These are phyloP conservation scores for Penicillium sp. DNA, from an alignment of 2,329 filamentous ascomycete genomes.

Conservation along the genomic window DNA sequence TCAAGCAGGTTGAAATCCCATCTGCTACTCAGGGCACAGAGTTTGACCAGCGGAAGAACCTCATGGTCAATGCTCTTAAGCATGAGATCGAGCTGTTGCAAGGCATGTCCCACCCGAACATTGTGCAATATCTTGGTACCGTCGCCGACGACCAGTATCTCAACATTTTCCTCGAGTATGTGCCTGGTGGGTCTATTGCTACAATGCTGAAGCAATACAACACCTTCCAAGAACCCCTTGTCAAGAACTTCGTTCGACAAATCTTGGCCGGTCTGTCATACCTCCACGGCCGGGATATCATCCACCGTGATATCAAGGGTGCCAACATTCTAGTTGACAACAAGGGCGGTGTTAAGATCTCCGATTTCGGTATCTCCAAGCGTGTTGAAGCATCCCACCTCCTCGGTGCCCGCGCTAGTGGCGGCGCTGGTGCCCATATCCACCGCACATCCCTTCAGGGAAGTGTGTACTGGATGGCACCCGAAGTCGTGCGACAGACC, in stretches of 20 bases:
- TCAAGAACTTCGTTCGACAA: constrained; percentile 94
- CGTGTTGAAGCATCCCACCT: constrained; percentile 91
- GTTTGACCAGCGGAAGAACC: constrained; percentile 88
- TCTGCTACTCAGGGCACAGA: constrained; percentile 72
- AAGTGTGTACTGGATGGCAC: constrained; percentile 99
- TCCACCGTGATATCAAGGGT: constrained; percentile 98
- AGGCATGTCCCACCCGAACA: constrained; percentile 92
- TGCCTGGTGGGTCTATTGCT: constrained; percentile 93
- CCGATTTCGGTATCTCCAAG: constrained; percentile 98
- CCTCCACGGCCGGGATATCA: constrained; percentile 90
- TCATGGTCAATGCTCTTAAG: constrained; percentile 96
- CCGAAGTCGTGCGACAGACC: constrained; percentile 96
- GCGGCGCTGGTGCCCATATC: constrained; percentile 40
- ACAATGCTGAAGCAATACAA: constrained; percentile 99
- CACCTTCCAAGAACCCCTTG: constrained; percentile 85
- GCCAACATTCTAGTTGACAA: constrained; percentile 99
- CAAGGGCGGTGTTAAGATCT: constrained; percentile 98
- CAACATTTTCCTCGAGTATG: constrained; percentile 99
- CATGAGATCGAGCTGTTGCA: constrained; percentile 92
- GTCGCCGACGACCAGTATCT: constrained; percentile 86
- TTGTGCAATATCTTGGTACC: constrained; percentile 96
- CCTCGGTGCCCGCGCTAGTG: constrained; percentile 49
- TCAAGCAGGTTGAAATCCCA: constrained; percentile 95
- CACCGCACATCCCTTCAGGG: constrained; percentile 78
- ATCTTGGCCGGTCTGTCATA: constrained; percentile 91